These are phyloP conservation scores for Fusarium sp. DNA, from an alignment of 2,329 filamentous ascomycete genomes.

Conservation along the genomic window DNA sequence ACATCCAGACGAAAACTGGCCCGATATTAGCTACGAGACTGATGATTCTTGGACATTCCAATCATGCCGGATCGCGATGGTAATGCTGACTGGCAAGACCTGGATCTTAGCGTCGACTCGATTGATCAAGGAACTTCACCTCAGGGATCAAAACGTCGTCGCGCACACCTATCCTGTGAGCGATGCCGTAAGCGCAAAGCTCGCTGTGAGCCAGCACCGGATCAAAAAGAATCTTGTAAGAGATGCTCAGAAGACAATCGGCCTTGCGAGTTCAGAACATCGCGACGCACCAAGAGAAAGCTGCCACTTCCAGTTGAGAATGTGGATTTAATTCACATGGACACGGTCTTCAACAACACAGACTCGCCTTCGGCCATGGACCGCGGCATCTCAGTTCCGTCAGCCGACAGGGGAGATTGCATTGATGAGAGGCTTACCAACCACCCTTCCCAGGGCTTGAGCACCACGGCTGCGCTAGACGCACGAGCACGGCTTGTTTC, in stretches of 20 bases:
- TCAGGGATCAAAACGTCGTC: conserved; percentile 3
- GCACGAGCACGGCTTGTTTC: conserved; percentile 28
- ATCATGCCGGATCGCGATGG: conserved; percentile 1
- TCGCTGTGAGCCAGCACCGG: conserved; percentile 17
- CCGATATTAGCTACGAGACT: no score
- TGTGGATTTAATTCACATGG: neutral
- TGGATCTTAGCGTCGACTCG: conserved; percentile 4
- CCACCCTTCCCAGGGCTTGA: neutral
- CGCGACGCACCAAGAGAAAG: conserved; percentile 6
- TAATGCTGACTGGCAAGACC: neutral
- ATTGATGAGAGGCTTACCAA: neutral
- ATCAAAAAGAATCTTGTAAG: conserved; percentile 7
- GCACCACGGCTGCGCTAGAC: conserved; percentile 6
- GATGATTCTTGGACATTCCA: no score
- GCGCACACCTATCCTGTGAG: conserved; percentile 20
- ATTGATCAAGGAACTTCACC: conserved; percentile 14
- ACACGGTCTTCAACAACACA: neutral
- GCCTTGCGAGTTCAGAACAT: conserved; percentile 17
- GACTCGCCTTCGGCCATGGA: neutral
- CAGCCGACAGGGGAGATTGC: neutral
- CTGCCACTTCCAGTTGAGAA: neutral
- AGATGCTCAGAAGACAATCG: conserved; percentile 21
- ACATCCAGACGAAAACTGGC: no score
- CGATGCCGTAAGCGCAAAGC: conserved; percentile 34
- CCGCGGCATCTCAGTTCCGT: neutral